phyloP scores from a whole-genome alignment of 495 filamentous ascomycete genomes.

The Oidiodendron maius region DNA sequence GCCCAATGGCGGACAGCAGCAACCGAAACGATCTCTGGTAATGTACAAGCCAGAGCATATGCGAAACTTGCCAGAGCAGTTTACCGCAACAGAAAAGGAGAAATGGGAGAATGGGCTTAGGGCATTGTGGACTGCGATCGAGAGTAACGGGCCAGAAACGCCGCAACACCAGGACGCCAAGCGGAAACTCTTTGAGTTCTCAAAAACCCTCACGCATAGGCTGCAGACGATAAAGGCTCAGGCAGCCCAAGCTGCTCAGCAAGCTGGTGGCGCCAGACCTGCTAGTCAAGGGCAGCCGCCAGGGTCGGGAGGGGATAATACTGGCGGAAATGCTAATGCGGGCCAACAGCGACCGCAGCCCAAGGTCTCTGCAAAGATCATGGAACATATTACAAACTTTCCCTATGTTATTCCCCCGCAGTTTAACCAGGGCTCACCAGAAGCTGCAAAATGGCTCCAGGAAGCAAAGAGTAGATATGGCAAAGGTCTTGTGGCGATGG shows the following conservation, averaged over 20 bases:
- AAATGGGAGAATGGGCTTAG: slow-evolving; percentile 63
- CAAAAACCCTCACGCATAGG: slow-evolving; percentile 55
- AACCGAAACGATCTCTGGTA: slow-evolving; percentile 2
- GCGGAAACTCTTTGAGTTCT: slow-evolving; percentile 57
- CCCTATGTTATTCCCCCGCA: slow-evolving; percentile 17
- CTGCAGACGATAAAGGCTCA: slow-evolving; percentile 36
- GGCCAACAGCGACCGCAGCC: slow-evolving; percentile 12
- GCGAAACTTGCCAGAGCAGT: slow-evolving; percentile 30
- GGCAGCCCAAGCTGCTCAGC: slow-evolving; percentile 10
- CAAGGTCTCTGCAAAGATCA: slow-evolving; percentile 21
- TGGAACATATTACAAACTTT: slow-evolving; percentile 20
- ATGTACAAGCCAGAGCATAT: slow-evolving; percentile 43
- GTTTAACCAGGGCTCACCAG: slow-evolving; percentile 9
- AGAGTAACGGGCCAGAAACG: slow-evolving; percentile 47
- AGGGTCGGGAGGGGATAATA: slow-evolving; percentile 10
- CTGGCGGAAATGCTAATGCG: not conserved
- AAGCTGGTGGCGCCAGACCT: slow-evolving; percentile 4
- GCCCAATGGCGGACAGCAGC: slow-evolving; percentile 8
- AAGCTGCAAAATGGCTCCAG: slow-evolving; percentile 18
- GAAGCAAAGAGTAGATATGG: slow-evolving; percentile 20
- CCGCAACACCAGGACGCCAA: slow-evolving; percentile 56
- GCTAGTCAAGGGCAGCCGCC: slow-evolving; percentile 17
- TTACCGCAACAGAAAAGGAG: slow-evolving; percentile 52
- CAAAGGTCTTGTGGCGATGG: slow-evolving; percentile 22
- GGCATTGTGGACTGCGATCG: slow-evolving; percentile 54